Evolutionary conservation across 345 rosid species (phyloP).

Genomic region (Melaleuca alternifolia): DNA sequence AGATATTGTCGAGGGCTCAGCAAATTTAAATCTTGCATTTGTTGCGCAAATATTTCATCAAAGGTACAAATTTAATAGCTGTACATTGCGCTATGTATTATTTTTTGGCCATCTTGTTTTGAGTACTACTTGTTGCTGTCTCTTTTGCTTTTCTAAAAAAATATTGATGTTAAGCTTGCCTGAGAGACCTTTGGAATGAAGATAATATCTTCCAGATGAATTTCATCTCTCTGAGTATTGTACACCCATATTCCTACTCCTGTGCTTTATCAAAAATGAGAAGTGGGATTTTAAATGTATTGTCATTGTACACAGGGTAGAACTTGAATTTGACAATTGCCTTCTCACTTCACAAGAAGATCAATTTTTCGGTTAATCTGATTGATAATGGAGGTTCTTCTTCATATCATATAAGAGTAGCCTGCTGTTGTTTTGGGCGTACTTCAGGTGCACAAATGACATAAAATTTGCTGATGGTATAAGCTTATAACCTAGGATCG

Average conservation of each 20-base stretch:
- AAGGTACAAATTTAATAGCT: conserved; percentile 33
- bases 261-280: background rate
- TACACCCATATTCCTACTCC: background rate
- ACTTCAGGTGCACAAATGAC: background rate
- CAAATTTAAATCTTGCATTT: conserved; percentile 84
- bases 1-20: conserved; percentile 74
- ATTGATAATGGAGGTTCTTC: background rate
- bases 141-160: background rate
- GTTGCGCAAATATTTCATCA: conserved; percentile 86
- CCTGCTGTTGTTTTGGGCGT: background rate
- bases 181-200: background rate
- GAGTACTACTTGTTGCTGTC: background rate
- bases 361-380: background rate
- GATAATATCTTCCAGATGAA: background rate
- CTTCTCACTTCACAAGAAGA: background rate
- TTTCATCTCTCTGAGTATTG: background rate
- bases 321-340: background rate
- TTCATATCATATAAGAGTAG: background rate
- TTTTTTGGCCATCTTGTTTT: background rate
- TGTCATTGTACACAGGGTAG: background rate
- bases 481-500: background rate
- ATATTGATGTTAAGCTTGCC: background rate
- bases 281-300: background rate
- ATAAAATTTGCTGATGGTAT: background rate
- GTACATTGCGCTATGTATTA: background rate